Evolutionary conservation across 2,329 filamentous ascomycete species (phyloP).

Genomic region (Alternaria burnsii): DNA sequence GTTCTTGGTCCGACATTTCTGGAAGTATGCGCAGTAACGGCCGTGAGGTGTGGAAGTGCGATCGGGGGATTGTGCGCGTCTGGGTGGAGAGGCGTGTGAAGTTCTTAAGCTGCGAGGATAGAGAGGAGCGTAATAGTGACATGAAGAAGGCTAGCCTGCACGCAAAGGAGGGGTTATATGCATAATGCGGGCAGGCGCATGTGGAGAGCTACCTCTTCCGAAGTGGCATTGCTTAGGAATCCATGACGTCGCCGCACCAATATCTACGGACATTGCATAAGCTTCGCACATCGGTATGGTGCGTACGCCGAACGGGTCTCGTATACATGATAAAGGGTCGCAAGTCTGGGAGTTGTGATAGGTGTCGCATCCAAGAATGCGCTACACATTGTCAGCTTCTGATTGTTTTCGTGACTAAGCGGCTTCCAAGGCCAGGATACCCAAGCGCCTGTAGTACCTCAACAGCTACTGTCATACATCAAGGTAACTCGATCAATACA

Average conservation of each 20-base stretch:
- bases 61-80: constrained; percentile 16
- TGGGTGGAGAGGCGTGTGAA: constrained; percentile 20
- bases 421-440: background rate
- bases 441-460: background rate
- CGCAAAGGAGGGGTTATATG: constrained; percentile 39
- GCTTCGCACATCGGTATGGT: background rate
- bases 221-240: constrained; percentile 20
- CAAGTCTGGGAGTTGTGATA: background rate
- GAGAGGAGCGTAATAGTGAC: constrained; percentile 30
- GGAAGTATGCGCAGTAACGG: constrained; percentile 24
- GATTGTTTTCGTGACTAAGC: background rate
- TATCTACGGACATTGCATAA: background rate
- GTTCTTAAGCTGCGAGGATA: constrained; percentile 25
- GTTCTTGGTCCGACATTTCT: constrained; percentile 48
- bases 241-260: constrained; percentile 18
- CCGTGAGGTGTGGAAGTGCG: constrained; percentile 32
- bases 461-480: background rate
- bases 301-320: background rate
- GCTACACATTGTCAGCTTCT: background rate
- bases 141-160: constrained; percentile 21
- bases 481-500: background rate
- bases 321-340: background rate
- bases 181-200: background rate
- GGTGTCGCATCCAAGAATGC: background rate
- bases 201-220: constrained; percentile 4